phyloP scores from a whole-genome alignment of 202 grass and related monocot genomes.

The Saccharum hybrid region DNA sequence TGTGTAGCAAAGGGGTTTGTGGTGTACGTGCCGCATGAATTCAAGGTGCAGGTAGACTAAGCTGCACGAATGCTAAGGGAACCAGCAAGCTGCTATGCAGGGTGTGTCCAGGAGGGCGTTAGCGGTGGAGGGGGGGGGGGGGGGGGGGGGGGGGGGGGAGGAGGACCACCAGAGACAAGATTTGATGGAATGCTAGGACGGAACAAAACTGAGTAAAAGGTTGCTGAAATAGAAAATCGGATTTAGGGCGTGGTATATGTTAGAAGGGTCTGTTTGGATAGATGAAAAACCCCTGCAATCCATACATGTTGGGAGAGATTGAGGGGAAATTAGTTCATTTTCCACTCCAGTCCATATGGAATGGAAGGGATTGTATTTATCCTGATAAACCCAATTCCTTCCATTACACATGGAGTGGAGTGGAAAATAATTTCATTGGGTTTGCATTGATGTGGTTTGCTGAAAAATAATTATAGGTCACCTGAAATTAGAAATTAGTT shows the following conservation, averaged over 20 bases:
- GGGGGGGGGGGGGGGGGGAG: background rate
- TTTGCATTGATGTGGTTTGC: background rate
- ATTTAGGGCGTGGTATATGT: background rate
- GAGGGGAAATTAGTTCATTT: background rate
- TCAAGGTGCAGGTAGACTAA: background rate
- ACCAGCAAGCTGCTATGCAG: background rate
- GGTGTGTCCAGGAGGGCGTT: background rate
- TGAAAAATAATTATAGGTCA: background rate
- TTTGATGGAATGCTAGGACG: background rate
- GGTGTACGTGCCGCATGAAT: background rate
- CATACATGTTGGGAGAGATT: background rate
- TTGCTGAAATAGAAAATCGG: background rate
- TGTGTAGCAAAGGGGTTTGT: background rate
- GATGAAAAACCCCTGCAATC: background rate
- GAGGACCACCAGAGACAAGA: background rate
- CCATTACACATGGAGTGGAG: background rate
- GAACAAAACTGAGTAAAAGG: background rate
- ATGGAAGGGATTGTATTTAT: background rate
- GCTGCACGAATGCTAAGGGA: background rate
- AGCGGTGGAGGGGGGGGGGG: background rate
- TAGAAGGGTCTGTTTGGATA: background rate
- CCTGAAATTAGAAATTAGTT: conserved; percentile 8
- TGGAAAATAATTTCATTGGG: background rate
- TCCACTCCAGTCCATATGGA: background rate
- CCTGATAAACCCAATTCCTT: background rate